These are phyloP conservation scores for Beauveria sp. DNA, from an alignment of 2,329 filamentous ascomycete species.

Conservation along the genomic window DNA sequence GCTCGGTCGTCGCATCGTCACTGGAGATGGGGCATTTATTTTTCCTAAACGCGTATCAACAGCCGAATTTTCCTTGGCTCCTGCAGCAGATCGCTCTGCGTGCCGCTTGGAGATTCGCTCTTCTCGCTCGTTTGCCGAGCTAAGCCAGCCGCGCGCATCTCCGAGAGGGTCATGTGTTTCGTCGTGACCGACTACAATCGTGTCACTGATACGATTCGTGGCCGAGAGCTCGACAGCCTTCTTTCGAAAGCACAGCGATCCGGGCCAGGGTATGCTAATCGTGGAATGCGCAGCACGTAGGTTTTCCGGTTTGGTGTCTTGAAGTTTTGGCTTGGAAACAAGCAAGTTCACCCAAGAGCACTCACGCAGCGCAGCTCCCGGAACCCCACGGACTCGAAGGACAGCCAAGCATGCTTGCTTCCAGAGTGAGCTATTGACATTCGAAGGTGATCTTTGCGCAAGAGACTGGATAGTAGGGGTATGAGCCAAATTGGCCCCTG, in stretches of 20 bases:
- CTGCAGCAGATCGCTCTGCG: conserved; percentile 38
- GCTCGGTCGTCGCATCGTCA: conserved; percentile 42
- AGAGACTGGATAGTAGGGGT: conserved; percentile 46
- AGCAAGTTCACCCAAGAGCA: conserved; percentile 45
- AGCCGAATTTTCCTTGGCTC: conserved; percentile 34
- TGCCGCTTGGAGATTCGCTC: conserved; percentile 40
- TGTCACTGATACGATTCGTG: conserved; percentile 32
- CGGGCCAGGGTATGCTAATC: conserved; percentile 45
- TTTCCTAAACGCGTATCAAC: conserved; percentile 34
- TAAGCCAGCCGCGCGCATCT: conserved; percentile 42
- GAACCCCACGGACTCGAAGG: conserved; percentile 42
- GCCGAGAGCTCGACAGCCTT: conserved; percentile 33
- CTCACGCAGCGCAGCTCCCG: conserved; percentile 33
- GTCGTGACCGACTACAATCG: conserved; percentile 27
- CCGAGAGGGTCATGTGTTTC: conserved; percentile 42
- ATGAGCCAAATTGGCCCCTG: conserved; percentile 33
- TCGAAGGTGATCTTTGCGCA: conserved; percentile 32
- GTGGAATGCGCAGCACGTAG: conserved; percentile 30
- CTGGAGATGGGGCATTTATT: conserved; percentile 44
- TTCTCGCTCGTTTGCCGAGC: conserved; percentile 36
- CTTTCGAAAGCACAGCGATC: conserved; percentile 45
- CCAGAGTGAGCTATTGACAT: conserved; percentile 38
- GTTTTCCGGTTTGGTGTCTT: conserved; percentile 34
- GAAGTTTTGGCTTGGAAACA: conserved; percentile 36
- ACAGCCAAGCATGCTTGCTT: conserved; percentile 42